Base-by-base conservation (phyloP, 805 yeast genomes). In the Clavispora carvajalis region DNA sequence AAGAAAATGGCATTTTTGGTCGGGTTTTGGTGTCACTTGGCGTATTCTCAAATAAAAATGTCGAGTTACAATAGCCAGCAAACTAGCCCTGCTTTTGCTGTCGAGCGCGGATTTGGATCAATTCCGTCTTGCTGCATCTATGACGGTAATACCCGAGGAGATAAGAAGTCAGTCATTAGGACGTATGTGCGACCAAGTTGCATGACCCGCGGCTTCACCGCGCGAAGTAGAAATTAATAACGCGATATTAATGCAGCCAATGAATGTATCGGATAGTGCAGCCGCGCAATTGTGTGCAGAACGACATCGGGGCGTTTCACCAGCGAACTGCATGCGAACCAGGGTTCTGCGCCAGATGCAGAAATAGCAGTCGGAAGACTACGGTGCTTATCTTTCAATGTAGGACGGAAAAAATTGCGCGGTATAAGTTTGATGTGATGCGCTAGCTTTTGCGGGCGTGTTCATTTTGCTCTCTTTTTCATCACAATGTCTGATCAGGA, bases 401-500 rank as follows among this genome's bases (percentile, higher is more conserved):
- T 28, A 28, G 31, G 31, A 16, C n/a, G n/a, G 16, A 25, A 28
- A 28, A 28, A 28, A 28, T 15, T 28, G 31, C 31, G 31, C 31
- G 31, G 31, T 28, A 28, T 28, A 28, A 28, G 31, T 28, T 28
- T 11, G 10, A 8, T 15, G 31, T 15, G 31, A 28, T 28, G 31
- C 31, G 31, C 34, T 18, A 2, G 13, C 2, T 31, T 12, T 19
- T 2, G 3, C 7, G 23, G 11, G 23, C 13, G 23, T 21, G 23
- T 18, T 31, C 24, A 22, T 26, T 15, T 19, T 36, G 28, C 33
- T 24, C 23, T 23, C 23, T 26, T 26, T 26, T 24, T 29, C 22
- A 13, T 19, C 23, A 12, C 31, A 18, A 47, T 47, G 51, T 36
- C 45, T 12, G 51, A 47, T 36, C 40, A 40, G 24, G 53, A 47